Evolutionary conservation across 1,284 basidiomycete species (phyloP), one percentile per base, ranked within the genome.

Genomic region (Apiotrichum montevideense): DNA sequence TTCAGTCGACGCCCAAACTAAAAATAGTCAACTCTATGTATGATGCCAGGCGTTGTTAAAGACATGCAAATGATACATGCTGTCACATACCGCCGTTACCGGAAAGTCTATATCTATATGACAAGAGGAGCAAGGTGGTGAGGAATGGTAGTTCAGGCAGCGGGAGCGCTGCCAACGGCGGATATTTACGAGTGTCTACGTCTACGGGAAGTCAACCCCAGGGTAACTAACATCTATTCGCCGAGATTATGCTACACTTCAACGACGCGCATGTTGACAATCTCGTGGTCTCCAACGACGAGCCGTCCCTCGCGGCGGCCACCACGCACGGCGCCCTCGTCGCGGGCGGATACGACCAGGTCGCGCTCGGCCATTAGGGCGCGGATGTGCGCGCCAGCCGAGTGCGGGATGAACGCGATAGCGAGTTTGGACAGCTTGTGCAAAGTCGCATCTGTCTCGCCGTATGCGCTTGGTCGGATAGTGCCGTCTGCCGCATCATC

Each of bases 381-480:
- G 10, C 35, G 39, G n/a, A 67, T 37, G 4, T 61, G 44, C 40
- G 59, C 52, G 2, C 69, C 68, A 7, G 66, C 63, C 6, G 61
- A 34, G 35, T 62, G 51, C n/a, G 63, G 64, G 3, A 68, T 52
- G 52, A 70, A 70, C 9, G 69, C 54, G 44, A 75, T 64, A 2
- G 64, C 68, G 9, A 68, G 45, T 8, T 59, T 59, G 10, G 59
- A 52, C 8, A 70, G 44, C 34, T 54, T 48, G 3, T 51, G 51
- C 3, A 61, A 3, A 3, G 43, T 32, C n/a, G 54, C 39, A 14
- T 47, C 55, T 7, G 35, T 34, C 41, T 65, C 64, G 7, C 57
- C 57, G 3, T 68, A 67, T 0, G 68, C 68, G 1, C 63, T 64
- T 9, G 75, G 75, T 14, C 74, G 56, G 9, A 77, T 62, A 15